Base-by-base conservation (phyloP, 768 basidiomycete genomes). In the Trametes maxima region DNA sequence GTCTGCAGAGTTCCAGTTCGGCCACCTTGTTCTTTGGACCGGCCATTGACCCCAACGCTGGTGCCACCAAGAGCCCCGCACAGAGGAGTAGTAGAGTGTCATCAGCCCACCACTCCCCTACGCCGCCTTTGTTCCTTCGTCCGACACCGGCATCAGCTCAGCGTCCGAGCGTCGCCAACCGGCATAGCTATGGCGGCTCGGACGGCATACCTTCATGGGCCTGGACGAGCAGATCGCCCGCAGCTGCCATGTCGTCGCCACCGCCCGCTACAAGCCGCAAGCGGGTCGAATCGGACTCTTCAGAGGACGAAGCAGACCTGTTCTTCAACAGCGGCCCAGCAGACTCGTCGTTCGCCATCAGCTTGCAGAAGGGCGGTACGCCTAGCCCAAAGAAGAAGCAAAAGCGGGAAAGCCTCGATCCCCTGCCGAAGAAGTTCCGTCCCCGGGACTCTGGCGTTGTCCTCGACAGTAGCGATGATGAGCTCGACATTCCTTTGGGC, bases 1-100 rank as follows among this genome's bases (percentile, higher is more conserved):
- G 88, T 37, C 78, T 84, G 19, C 78, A 85, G 21, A 87, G 77
- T 54, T 68, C 65, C 10, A 75, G 82, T 66, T 81, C 84, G 2
- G 87, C 86, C 17, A 85, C 87, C 0, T 73, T 88, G 12, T 89
- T 90, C 72, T 90, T 90, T 68, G 88, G 87, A 5, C 85, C 85
- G 43, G 59, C 79, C 42, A 85, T 86, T 21, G 65, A 64, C 19
- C 28, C 51, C 61, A 33, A n/a, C 19, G 28, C 25, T 33, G 28
- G 39, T 24, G 36, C 28, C 39, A 42, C 39, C 24, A 40, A 44
- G 39, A 22, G 22, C 39, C 39, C 46, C 17, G 16, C 57, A 1
- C 45, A 48, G 54, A 54, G 54, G 22, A 49, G n/a, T 7, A 46
- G 36, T 21, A 50, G 54, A 53, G 52, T 54, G 11, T 39, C 57